These are phyloP conservation scores for Yamadazyma sp. DNA, from an alignment of 1,139 yeast species.

Conservation along the genomic window DNA sequence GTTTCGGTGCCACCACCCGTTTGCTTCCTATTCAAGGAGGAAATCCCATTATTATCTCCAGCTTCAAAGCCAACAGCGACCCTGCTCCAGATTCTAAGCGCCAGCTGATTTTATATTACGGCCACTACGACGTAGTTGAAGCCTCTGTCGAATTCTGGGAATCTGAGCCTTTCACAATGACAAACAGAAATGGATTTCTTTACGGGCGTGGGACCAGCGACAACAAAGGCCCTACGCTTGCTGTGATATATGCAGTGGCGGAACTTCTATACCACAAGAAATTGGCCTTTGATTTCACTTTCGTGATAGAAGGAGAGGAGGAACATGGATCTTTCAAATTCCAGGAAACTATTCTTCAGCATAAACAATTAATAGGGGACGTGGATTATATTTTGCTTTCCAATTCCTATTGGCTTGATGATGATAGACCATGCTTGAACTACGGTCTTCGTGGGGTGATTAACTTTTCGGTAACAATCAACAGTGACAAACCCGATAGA, in stretches of 20 bases:
- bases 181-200: constrained; percentile 79
- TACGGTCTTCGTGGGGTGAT: constrained; percentile 93
- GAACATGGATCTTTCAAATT: constrained; percentile 92
- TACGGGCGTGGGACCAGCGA: constrained; percentile 94
- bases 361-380: constrained; percentile 55
- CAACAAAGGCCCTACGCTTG: constrained; percentile 92
- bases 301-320: constrained; percentile 92
- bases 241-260: constrained; percentile 86
- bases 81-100: no score
- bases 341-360: constrained; percentile 56
- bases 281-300: constrained; percentile 72
- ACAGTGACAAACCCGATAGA: constrained; percentile 77
- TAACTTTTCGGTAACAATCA: constrained; percentile 69
- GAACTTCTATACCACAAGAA: constrained; percentile 55
- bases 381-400: constrained; percentile 90
- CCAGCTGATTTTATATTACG: constrained; percentile 69
- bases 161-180: constrained; percentile 74
- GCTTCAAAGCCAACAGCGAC: constrained; percentile 54
- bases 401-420: constrained; percentile 94
- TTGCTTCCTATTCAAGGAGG: constrained; percentile 71
- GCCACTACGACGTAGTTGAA: constrained; percentile 92
- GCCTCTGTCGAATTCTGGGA: constrained; percentile 60
- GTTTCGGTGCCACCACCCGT: constrained; percentile 72
- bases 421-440: constrained; percentile 82
- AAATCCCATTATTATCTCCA: constrained; percentile 82